Conservation (phyloP, 1,139 yeast species). For the Yamadazyma aaseri region DNA sequence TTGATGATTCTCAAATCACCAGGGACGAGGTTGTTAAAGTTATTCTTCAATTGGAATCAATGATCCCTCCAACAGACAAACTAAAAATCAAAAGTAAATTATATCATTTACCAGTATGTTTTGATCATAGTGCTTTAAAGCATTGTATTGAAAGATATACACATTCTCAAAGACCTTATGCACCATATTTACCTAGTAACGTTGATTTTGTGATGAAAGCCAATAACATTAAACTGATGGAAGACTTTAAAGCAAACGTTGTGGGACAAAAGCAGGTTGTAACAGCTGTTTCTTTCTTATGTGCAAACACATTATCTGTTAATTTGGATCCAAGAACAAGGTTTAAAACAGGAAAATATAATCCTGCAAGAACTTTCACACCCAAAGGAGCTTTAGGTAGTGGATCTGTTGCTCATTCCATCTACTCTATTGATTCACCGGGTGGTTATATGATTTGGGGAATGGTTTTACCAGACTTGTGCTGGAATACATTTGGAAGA, state of each 20-base stretch:
- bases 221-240: constrained; percentile 24
- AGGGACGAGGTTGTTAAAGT: constrained; percentile 20
- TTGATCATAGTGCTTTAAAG: constrained; percentile 29
- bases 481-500: constrained; percentile 36
- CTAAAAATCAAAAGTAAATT: constrained; percentile 29
- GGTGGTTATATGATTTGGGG: constrained; percentile 44
- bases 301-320: constrained; percentile 35
- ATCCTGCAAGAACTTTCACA: constrained; percentile 38
- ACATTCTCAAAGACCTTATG: constrained; percentile 37
- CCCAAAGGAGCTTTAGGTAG: constrained; percentile 38
- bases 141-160: constrained; percentile 31
- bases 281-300: constrained; percentile 35
- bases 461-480: constrained; percentile 32
- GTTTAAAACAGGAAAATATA: constrained; percentile 32
- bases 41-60: constrained; percentile 21
- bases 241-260: constrained; percentile 27
- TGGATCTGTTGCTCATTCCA: constrained; percentile 32
- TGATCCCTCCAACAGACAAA: constrained; percentile 27
- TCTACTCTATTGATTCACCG: constrained; percentile 37
- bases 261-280: constrained; percentile 30
- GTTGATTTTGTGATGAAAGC: constrained; percentile 31
- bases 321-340: constrained; percentile 33
- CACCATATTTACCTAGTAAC: constrained; percentile 35
- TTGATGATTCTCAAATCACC: constrained; percentile 15
- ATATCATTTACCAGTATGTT: constrained; percentile 28